phyloP scores from a whole-genome alignment of 176 grass and related monocot genomes.

The Oryza coarctata region DNA sequence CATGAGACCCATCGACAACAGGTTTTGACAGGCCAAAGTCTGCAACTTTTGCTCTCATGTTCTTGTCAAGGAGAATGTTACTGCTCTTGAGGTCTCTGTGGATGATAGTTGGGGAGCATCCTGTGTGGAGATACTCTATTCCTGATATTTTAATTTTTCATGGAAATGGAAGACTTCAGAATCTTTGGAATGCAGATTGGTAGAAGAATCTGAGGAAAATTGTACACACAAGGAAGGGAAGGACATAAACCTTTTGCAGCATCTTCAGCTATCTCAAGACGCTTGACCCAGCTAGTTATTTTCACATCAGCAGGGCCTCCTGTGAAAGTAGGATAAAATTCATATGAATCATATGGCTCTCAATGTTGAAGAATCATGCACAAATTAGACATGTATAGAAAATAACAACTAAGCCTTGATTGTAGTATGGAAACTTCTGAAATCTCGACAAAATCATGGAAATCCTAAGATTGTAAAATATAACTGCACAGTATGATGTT shows the following conservation, averaged over 20 bases:
- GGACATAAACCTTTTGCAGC: slow-evolving; percentile 80
- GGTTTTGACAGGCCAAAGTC: slow-evolving; percentile 92
- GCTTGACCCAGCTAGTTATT: slow-evolving; percentile 86
- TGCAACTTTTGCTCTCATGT: slow-evolving; percentile 87
- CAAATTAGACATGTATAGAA: neutral
- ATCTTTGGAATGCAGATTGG: slow-evolving; percentile 1
- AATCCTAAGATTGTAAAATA: slow-evolving; percentile 8
- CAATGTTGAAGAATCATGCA: neutral
- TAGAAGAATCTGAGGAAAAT: neutral
- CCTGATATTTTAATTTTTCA: slow-evolving; percentile 43
- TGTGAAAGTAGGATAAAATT: slow-evolving; percentile 30
- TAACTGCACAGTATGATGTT: neutral
- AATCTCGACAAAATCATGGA: neutral
- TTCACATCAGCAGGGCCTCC: slow-evolving; percentile 72
- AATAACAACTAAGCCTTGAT: neutral
- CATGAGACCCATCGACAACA: slow-evolving; percentile 71
- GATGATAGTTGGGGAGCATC: slow-evolving; percentile 93
- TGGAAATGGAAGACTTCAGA: slow-evolving; percentile 1
- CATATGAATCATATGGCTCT: neutral
- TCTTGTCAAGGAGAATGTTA: slow-evolving; percentile 89
- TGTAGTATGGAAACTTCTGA: neutral
- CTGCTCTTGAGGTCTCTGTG: slow-evolving; percentile 96
- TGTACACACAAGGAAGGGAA: neutral
- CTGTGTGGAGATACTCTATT: slow-evolving; percentile 95
- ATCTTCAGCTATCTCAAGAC: slow-evolving; percentile 98